phyloP scores from a whole-genome alignment of 352 stramenopile genomes.

The Phytophthora cactorum region DNA sequence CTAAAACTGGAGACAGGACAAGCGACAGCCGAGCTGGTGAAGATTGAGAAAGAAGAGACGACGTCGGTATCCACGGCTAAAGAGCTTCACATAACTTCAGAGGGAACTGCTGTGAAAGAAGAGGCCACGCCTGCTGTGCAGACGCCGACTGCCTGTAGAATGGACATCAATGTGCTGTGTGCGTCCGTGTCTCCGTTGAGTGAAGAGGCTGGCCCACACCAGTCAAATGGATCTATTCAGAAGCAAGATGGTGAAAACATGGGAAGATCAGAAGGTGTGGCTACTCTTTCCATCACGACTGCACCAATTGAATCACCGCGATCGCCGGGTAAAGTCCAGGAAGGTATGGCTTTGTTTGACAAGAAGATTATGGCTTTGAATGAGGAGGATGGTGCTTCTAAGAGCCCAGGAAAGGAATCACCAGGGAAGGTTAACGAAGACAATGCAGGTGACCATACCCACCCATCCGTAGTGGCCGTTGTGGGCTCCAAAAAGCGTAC shows the following conservation, averaged over 20 bases:
- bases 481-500: conserved; percentile 59
- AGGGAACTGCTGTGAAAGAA: conserved; percentile 27
- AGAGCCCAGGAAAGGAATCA: conserved; percentile 11
- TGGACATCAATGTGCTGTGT: conserved; percentile 59
- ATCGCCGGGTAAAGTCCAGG: neutral
- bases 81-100: neutral
- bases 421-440: conserved; percentile 32
- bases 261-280: neutral
- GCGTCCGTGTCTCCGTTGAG: conserved; percentile 32
- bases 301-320: neutral
- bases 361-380: conserved; percentile 1
- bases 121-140: neutral
- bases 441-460: conserved; percentile 25
- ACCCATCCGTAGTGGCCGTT: conserved; percentile 23
- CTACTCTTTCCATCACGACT: neutral
- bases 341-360: neutral
- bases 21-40: conserved; percentile 4
- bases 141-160: conserved; percentile 31
- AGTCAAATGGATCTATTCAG: conserved; percentile 19
- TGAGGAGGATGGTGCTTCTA: conserved; percentile 1
- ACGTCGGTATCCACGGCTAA: neutral
- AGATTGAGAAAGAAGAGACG: conserved; percentile 21
- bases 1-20: conserved; percentile 20
- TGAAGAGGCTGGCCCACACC: conserved; percentile 6
- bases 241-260: conserved; percentile 1